Evolutionary conservation across 306 rosid species (phyloP).

Genomic region (Fragaria vesca): DNA sequence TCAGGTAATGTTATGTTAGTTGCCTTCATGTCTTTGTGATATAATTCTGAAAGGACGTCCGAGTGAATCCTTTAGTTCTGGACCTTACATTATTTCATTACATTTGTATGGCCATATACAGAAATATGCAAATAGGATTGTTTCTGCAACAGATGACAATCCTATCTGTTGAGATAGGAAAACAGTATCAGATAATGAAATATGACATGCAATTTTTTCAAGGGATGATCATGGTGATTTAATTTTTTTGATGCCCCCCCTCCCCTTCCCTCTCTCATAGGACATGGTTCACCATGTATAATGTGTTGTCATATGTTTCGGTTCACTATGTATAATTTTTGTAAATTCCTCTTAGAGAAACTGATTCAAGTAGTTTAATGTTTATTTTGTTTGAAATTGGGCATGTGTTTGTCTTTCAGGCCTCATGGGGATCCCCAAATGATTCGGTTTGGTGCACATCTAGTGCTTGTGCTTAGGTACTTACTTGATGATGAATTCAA

Average conservation of each 20-base stretch:
- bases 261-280: no score
- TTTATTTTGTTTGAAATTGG: slow-evolving; percentile 26
- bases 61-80: slow-evolving; percentile 7
- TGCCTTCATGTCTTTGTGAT: slow-evolving; percentile 26
- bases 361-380: slow-evolving; percentile 9
- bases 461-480: slow-evolving; percentile 87
- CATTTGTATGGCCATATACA: background rate
- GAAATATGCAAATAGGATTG: background rate
- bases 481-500: slow-evolving; percentile 74
- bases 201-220: slow-evolving; percentile 7
- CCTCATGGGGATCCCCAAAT: slow-evolving; percentile 95
- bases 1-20: slow-evolving; percentile 51
- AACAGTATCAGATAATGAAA: background rate
- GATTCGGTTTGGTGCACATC: slow-evolving; percentile 98
- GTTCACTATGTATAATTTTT: no score
- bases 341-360: background rate
- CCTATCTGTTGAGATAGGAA: background rate
- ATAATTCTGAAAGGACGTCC: background rate
- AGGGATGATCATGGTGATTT: background rate
- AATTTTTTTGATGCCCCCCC: background rate
- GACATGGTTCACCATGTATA: background rate
- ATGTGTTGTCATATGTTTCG: background rate
- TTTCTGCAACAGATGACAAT: background rate
- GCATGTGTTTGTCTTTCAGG: slow-evolving; percentile 43
- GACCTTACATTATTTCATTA: slow-evolving; percentile 11